Evolutionary conservation across 306 rosid genomes (phyloP), one percentile per base, ranked within the genome.

Genomic region (Acacia confusa): DNA sequence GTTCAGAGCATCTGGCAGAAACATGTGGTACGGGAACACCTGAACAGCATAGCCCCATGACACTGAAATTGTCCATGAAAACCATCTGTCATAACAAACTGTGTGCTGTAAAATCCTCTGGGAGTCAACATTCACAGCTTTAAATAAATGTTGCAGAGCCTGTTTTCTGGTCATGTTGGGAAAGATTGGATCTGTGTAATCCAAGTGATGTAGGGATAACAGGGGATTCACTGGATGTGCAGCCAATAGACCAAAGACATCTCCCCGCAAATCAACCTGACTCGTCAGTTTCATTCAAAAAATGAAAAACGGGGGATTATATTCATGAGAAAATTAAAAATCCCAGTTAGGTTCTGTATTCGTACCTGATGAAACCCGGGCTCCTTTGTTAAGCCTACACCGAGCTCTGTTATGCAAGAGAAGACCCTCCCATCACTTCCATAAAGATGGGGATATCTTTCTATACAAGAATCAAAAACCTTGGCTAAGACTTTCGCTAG

Each of bases 41-140:
- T 91, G 97, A 77, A 95, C 89, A 24, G 94, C 93, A 70, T 93
- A 95, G 20, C 99, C 97, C 97, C 99, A 95, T 55, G 99, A 90
- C 28, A 95, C 93, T 1, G 88, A 84, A 70, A 95, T 44, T 2
- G 99, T 95, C 89, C 92, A 87, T 7, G 89, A 79, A 67, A 82
- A 89, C 81, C 79, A 76, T 40, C 57, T 88, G n/a, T 94, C 92
- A 25, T 92, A 92, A 83, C 98, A 94, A n/a, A 94, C 86, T 10
- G 92, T 81, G 74, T 90, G 97, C 12, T 92, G 98, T 47, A 94
- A 72, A 19, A 88, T 71, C 78, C 98, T 88, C 22, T 88, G 91
- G 4, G 98, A 85, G 79, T 94, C 98, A 32, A 81, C 75, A 38
- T 82, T 43, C 5, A 81, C 92, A 0, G 94, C 92, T 75, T 84